Conservation (phyloP, 1,139 yeast genomes). For the Lodderomyces jiufengensis region DNA sequence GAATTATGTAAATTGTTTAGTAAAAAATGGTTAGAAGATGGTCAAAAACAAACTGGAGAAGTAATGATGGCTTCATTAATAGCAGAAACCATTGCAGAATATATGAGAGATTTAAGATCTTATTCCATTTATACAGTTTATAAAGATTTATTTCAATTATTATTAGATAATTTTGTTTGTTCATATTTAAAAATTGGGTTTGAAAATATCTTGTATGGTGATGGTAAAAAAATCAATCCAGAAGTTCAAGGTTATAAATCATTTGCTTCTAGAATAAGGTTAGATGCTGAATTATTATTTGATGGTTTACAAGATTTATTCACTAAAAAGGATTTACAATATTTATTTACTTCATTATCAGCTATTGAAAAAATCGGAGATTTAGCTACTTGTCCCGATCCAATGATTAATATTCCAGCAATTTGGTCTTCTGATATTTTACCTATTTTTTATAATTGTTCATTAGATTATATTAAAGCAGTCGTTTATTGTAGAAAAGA, state of each 20-base stretch:
- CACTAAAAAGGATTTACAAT: constrained; percentile 46
- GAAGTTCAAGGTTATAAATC: constrained; percentile 44
- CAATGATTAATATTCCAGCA: constrained; percentile 46
- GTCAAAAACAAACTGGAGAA: constrained; percentile 33
- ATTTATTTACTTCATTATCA: constrained; percentile 50
- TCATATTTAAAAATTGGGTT: constrained; percentile 45
- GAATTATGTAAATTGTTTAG: constrained; percentile 41
- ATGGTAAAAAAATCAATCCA: constrained; percentile 57
- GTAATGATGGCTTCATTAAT: constrained; percentile 48
- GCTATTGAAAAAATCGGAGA: constrained; percentile 71
- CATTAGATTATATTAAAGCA: constrained; percentile 62
- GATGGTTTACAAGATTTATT: constrained; percentile 54
- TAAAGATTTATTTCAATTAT: constrained; percentile 42
- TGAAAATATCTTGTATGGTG: constrained; percentile 45
- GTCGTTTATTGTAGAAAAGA: constrained; percentile 44
- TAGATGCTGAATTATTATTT: constrained; percentile 68
- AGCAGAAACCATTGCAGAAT: constrained; percentile 72
- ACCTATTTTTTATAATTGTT: constrained; percentile 60
- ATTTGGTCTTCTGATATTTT: constrained; percentile 57
- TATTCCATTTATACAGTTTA: constrained; percentile 46
- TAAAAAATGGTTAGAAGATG: constrained; percentile 45
- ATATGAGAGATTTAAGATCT: constrained; percentile 59
- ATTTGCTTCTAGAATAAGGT: constrained; percentile 37
- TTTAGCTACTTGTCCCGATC: constrained; percentile 55
- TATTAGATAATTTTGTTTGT: constrained; percentile 41